Evolutionary conservation across 148 eudicot species (phyloP).

Genomic region (Chenopodium suecicum): DNA sequence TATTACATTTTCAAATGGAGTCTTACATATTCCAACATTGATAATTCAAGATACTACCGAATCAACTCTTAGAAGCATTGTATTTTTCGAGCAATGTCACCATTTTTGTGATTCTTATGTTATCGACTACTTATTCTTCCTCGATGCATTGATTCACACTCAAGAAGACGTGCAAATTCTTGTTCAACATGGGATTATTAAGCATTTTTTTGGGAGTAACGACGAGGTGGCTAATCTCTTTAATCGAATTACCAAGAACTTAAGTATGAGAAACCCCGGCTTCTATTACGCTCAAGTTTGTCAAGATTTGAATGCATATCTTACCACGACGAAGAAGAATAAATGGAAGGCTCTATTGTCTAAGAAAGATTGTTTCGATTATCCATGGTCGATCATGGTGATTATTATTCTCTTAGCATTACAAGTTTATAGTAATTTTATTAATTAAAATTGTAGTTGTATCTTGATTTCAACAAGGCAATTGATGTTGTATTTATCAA

Average conservation of each 20-base stretch:
- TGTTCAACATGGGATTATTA: slow-evolving; percentile 23
- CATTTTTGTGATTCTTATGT: slow-evolving; percentile 27
- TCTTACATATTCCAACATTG: slow-evolving; percentile 27
- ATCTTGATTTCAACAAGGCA: background rate
- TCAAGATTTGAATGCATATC: slow-evolving; percentile 14
- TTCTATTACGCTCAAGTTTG: slow-evolving; percentile 15
- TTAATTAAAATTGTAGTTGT: too few relatives aligned
- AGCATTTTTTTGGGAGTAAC: slow-evolving; percentile 24
- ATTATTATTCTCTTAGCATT: slow-evolving; percentile 1
- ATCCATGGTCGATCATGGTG: slow-evolving; percentile 23
- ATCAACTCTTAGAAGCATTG: slow-evolving; percentile 21
- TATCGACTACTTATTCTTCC: slow-evolving; percentile 26
- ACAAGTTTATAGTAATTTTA: background rate
- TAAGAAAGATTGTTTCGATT: slow-evolving; percentile 10
- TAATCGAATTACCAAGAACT: slow-evolving; percentile 13
- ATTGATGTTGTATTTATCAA: too few relatives aligned
- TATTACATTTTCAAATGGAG: slow-evolving; percentile 12
- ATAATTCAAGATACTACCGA: slow-evolving; percentile 17
- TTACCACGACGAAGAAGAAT: background rate
- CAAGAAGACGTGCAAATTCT: slow-evolving; percentile 30
- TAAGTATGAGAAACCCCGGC: background rate
- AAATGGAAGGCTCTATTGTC: slow-evolving; percentile 10
- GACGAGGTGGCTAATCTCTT: slow-evolving; percentile 24
- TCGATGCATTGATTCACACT: slow-evolving; percentile 29
- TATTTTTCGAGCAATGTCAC: slow-evolving; percentile 25